Base-by-base conservation (phyloP, 768 basidiomycete species). In the Tulasnella sp. region DNA sequence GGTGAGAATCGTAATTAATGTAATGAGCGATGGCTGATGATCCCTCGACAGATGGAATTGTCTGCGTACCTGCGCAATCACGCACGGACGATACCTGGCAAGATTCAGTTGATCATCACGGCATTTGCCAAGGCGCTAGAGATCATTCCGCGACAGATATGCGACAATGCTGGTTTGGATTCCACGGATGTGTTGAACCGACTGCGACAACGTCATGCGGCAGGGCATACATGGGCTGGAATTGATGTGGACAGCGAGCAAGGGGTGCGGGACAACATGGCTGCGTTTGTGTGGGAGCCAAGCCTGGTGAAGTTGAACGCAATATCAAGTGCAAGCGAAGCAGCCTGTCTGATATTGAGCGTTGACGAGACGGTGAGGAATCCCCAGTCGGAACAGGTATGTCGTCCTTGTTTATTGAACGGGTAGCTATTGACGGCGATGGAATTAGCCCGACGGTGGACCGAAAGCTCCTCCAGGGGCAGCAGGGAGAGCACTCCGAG, bases 221-320 rank as follows among this genome's bases (percentile, higher is more conserved):
- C 87, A 14, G 84, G 89, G 53, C 62, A 62, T 3, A 80, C 74
- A 57, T 97, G 92, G 92, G 83, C 78, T 42, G 96, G 96, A 59
- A 92, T 98, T 12, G 92, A 96, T 63, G 90, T 99, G 25, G 93
- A 97, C 55, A 86, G 86, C 11, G 70, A 76, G 3, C 84, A 87
- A 27, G 89, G 91, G 17, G 87, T 97, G 25, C 82, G 89, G 54
- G 82, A 99, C 70, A 99, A 98, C 71, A 83, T 98, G 83, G 89
- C 90, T 51, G 86, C 88, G 42, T 99, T 98, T 66, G 94, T 99
- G 6, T 98, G 96, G 94, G 96, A 98, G 67, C 94, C 96, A 14
- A 85, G 85, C 61, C 74, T 98, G 59, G 88, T 98, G 65, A 99
- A 98, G 73, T 71, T 82, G 43, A 99, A 99, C 66, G 96, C 96